phyloP scores from a whole-genome alignment of 129 eudicot genomes.

The Erigeron canadensis region DNA sequence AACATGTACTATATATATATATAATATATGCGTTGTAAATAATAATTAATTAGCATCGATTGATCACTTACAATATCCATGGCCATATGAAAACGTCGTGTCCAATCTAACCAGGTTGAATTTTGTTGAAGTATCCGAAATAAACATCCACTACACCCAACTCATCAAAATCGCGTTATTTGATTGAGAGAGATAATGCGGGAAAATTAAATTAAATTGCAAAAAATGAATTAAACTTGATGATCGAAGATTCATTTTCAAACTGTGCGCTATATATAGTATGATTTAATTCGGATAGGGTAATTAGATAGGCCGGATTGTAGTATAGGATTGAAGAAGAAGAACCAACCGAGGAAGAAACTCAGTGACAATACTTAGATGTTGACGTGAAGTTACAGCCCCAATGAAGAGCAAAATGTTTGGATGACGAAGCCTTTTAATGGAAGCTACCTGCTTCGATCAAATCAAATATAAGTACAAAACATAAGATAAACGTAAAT shows the following conservation, averaged over 20 bases:
- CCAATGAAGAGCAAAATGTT: slow-evolving; percentile 93
- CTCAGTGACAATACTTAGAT: slow-evolving; percentile 86
- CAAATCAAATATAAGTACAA: slow-evolving; percentile 8
- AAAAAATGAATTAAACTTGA: no score
- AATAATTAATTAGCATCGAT: neutral
- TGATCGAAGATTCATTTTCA: neutral
- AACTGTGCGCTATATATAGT: no score
- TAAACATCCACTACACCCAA: slow-evolving; percentile 92
- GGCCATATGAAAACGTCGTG: slow-evolving; percentile 82
- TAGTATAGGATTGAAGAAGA: slow-evolving; percentile 39
- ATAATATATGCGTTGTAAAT: no score
- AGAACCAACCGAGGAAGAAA: slow-evolving; percentile 79
- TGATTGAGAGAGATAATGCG: neutral
- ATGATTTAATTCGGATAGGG: no score
- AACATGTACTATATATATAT: no score
- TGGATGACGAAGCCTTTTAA: slow-evolving; percentile 95
- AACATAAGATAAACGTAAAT: neutral
- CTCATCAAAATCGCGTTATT: no score
- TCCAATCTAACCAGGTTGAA: slow-evolving; percentile 64
- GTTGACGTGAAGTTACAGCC: slow-evolving; percentile 75
- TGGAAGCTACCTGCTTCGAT: slow-evolving; percentile 78
- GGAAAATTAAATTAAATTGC: neutral
- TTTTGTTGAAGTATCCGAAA: slow-evolving; percentile 56
- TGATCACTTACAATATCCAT: slow-evolving; percentile 66
- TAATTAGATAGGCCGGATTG: no score